Evolutionary conservation across 1,284 basidiomycete genomes (phyloP), one percentile per base, ranked within the genome.

Genomic region (Moesziomyces sp.): DNA sequence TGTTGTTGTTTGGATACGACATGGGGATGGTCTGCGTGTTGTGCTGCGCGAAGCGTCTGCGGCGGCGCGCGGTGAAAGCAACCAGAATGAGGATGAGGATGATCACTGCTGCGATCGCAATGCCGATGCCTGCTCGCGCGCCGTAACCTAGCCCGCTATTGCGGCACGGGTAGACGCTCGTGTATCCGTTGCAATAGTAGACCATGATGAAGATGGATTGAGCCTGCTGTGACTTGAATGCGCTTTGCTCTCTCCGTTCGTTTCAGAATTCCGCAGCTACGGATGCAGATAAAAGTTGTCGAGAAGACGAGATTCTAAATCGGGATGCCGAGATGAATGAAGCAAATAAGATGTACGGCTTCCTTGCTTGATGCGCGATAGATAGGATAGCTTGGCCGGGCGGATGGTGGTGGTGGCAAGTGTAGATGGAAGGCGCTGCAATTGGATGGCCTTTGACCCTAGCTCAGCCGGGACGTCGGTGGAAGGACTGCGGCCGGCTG

Each of bases 101-200:
- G 14, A 74, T 49, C 9, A 13, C 62, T 1, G 58, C 56, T 0
- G 66, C 72, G 21, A 69, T 60, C 10, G 52, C 72, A 13, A 74
- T 19, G 44, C 72, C 72, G 43, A 74, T 70, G 18, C 72, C 72
- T 46, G 56, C 44, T 6, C 67, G 67, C 11, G 67, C 34, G 14
- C 66, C 72, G 43, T 54, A 48, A 28, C 59, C 47, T 3, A 70
- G 45, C 3, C 66, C 72, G 13, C 21, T 40, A 26, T 49, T 55
- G 16, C 63, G 19, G 49, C 53, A 56, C 4, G 10, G 19, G 40
- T 56, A 43, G 45, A 43, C 44, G 38, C 46, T 48, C 11, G 18
- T 48, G 54, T 64, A 60, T 10, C 68, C 68, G 54, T 55, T 54
- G 52, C 58, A 71, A 26, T 64, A 64, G 46, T 62, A 62, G 11